Evolutionary conservation across 78 protist species (phyloP).

Genomic region (Ministeria vibrans): DNA sequence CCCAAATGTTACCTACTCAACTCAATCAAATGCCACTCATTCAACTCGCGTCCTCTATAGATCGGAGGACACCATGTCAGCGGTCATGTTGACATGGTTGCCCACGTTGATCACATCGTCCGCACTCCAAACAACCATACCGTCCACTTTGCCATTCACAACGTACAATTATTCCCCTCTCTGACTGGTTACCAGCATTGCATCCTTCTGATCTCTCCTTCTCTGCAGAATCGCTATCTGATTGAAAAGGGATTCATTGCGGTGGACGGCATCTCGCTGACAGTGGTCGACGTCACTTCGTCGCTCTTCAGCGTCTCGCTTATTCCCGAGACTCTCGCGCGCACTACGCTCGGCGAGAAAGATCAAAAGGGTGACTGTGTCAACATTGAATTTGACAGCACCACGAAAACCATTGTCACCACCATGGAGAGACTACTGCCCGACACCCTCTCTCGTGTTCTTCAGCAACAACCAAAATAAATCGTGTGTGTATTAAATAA

Average conservation of each 20-base stretch:
- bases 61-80: constrained; percentile 37
- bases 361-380: constrained; percentile 18
- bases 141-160: not conserved
- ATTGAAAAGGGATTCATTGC: constrained; percentile 33
- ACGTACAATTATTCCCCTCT: not conserved
- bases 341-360: constrained; percentile 30
- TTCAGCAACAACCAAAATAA: no score
- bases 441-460: no score
- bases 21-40: no score
- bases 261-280: constrained; percentile 41
- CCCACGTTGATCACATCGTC: not conserved
- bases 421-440: constrained; percentile 33
- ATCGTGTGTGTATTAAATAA: no score
- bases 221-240: not conserved
- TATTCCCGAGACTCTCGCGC: constrained; percentile 48
- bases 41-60: no score
- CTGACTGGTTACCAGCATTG: not conserved
- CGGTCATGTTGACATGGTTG: constrained; percentile 26
- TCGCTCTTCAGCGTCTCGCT: constrained; percentile 22
- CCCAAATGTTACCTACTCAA: no score
- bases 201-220: not conserved
- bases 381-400: constrained; percentile 23
- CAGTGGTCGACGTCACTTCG: constrained; percentile 23
- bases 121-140: constrained; percentile 8
- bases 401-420: constrained; percentile 15